Base-by-base conservation (phyloP, 2,329 filamentous ascomycete species). In the Shiraia sp. region DNA sequence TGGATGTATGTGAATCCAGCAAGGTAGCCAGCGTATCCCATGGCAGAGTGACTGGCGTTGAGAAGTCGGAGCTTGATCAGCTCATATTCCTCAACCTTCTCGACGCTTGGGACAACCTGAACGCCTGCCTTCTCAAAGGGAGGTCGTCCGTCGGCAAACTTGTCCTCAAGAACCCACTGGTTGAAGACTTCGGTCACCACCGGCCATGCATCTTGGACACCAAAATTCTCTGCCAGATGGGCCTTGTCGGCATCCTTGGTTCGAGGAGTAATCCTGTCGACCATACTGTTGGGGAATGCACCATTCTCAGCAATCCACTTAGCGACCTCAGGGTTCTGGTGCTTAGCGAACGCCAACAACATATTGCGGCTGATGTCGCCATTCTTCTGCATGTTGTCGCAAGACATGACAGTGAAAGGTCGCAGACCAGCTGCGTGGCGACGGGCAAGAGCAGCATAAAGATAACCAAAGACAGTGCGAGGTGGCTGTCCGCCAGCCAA, bases 301-400 rank as follows among this genome's bases (percentile, higher is more conserved):
- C 58, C 58, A 30, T 60, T 57, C 42, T 52, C 42, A 31, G 55
- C 51, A 13, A 62, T 51, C 58, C 58, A 62, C 24, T 46, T 45
- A 23, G 58, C 58, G 17, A 62, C 44, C 30, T 60, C 52, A 4
- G 55, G 50, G 36, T 62, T 44, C 32, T 51, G 50, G 41, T 54
- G 57, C 17, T 48, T 48, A 16, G 55, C 57, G 24, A 59, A 62
- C 0, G 55, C 37, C 8, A 62, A 37, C 16, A 62, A 42, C 58
- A 62, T 60, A 32, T 56, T 52, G 24, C 57, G 55, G 37, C 51
- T 59, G 25, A 62, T 62, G 32, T 57, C 46, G 25, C 58, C 58
- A 40, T 62, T 62, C 47, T 57, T 59, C 49, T 59, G 55, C 57
- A 62, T 59, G 51, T 62, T 62, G 43, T 62, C 58, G 50, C 58